Percentiles rank a stretch among this genome's conserved stretches.
These are phyloP conservation scores for Moricandia moricandioides DNA, from an alignment of 345 rosid species.

Conservation along the genomic window DNA sequence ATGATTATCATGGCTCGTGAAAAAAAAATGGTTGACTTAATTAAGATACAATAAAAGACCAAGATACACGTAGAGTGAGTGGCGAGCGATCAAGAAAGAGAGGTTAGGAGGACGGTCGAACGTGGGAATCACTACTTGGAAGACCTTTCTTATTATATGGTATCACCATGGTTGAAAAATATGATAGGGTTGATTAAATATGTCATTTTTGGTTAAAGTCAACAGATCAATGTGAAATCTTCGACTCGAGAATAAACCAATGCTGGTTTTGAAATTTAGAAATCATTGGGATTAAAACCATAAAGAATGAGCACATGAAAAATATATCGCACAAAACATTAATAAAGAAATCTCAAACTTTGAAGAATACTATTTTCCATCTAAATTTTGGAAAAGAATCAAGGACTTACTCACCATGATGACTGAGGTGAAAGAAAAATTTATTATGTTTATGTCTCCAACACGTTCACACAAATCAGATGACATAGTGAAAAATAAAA, in stretches of 20 bases:
- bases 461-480: no score
- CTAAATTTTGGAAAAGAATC: no score
- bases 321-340: no score
- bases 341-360: no score
- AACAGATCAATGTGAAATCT: background rate
- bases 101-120: background rate
- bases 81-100: conserved; percentile 6
- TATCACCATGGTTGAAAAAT: background rate
- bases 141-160: conserved; percentile 5
- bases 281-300: background rate
- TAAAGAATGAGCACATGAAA: no score
- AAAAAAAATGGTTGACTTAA: background rate
- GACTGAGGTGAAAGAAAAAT: no score
- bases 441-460: no score
- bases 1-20: background rate
- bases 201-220: background rate
- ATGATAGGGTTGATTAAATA: background rate
- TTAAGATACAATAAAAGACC: background rate
- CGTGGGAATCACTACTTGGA: conserved; percentile 25
- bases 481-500: no score
- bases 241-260: background rate
- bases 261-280: background rate
- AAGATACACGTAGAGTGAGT: background rate
- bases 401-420: no score
- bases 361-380: no score